Evolutionary conservation across 305 asterid species (phyloP), one percentile per base, ranked within the genome.

Genomic region (Ajuga reptans): DNA sequence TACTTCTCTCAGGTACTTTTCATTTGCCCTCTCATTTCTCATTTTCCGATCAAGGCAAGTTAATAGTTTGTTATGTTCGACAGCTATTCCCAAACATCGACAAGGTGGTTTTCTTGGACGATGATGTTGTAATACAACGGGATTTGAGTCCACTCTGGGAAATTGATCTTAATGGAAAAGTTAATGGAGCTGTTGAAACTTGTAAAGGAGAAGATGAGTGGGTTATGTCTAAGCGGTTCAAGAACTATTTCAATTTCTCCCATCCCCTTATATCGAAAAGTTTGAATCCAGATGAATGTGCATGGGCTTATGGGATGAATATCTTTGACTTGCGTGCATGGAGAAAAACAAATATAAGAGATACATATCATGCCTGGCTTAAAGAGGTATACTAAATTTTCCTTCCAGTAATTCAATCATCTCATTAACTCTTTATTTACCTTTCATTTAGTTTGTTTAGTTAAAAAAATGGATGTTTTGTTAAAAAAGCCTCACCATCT

Each of bases 241-340:
- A 84, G 79, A 93, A 84, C 77, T 92, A 92, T 82, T 92, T 92
- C 92, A 92, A 92, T 79, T 92, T 92, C 83, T 90, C 98, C 72
- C 90, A 90, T 80, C 97, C 96, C 14, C 84, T 83, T 53, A 81
- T 90, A 72, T 81, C 92, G 4, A 87, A 84, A 76, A 83, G 83
- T 75, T 82, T 92, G 86, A 82, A 92, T 78, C 94, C 96, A 41
- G 95, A 89, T 24, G 95, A 90, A 64, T 92, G 98, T 78, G 98
- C 98, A 21, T 93, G 98, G 98, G 98, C 96, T 6, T 93, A 93
- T 63, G 98, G 98, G 70, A 93, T 93, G 98, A 93, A 93, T 80
- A 84, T 93, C 18, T 93, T 93, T 74, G 98, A 93, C 78, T 75
- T 93, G 80, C 81, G 81, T 15, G 77, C 86, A 41, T 93, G 98